Percentiles rank a stretch among this genome's conserved stretches.
Conservation (phyloP, 2,329 filamentous ascomycete genomes). For the Aspergillus fumigatus region DNA sequence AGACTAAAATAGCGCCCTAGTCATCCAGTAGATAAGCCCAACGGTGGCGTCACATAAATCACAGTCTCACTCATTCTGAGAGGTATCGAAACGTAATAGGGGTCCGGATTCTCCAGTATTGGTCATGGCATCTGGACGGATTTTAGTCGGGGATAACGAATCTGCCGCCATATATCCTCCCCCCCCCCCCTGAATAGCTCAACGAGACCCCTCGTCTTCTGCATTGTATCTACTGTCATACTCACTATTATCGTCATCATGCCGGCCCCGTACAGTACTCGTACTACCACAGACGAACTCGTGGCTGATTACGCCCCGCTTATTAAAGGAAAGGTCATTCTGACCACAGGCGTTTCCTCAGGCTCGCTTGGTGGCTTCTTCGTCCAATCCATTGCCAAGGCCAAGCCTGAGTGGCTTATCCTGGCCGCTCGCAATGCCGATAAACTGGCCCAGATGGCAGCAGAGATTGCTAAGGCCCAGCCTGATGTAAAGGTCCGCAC, state of each 20-base stretch:
- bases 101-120: too few relatives aligned
- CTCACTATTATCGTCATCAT: background rate
- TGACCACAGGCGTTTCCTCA: background rate
- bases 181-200: too few relatives aligned
- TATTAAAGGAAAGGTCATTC: background rate
- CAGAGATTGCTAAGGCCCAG: background rate
- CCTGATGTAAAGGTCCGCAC: background rate
- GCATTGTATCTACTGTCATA: too few relatives aligned
- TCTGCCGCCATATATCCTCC: too few relatives aligned
- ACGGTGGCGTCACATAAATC: too few relatives aligned
- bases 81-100: too few relatives aligned
- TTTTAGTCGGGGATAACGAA: too few relatives aligned
- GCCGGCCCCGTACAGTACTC: background rate
- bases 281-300: background rate
- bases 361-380: background rate
- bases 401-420: background rate
- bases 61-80: too few relatives aligned
- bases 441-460: background rate
- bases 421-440: background rate
- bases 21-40: too few relatives aligned
- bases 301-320: background rate
- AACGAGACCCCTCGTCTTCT: too few relatives aligned
- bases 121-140: too few relatives aligned
- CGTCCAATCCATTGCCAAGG: background rate
- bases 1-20: too few relatives aligned